These are phyloP conservation scores for Mortierella sp. DNA, from an alignment of 371 early-diverging fungal species.

Conservation along the genomic window DNA sequence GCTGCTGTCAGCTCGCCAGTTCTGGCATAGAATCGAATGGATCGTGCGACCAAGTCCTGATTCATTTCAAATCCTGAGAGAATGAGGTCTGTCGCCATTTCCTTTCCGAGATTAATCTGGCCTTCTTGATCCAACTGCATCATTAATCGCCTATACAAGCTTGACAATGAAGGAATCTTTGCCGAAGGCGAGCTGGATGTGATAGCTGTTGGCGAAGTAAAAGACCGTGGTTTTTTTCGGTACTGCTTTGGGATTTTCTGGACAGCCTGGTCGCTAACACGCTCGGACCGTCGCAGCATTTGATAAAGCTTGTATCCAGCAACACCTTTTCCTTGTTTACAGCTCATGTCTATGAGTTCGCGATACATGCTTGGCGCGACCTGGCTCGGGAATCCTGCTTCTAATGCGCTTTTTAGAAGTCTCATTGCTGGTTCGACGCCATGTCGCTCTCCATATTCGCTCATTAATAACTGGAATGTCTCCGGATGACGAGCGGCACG, in stretches of 20 bases:
- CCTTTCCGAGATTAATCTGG: slow-evolving; percentile 14
- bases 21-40: slow-evolving; percentile 22
- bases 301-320: slow-evolving; percentile 26
- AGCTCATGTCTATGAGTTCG: slow-evolving; percentile 24
- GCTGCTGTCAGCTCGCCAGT: slow-evolving; percentile 37
- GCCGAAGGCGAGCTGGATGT: slow-evolving; percentile 19
- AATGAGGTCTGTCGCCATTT: slow-evolving; percentile 37
- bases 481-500: slow-evolving; percentile 42
- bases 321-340: slow-evolving; percentile 19
- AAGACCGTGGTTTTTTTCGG: not conserved
- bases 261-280: not conserved
- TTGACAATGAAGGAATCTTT: slow-evolving; percentile 2
- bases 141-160: slow-evolving; percentile 14
- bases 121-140: slow-evolving; percentile 18
- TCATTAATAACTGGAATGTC: slow-evolving; percentile 38
- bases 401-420: slow-evolving; percentile 22
- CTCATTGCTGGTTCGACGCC: slow-evolving; percentile 22
- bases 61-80: slow-evolving; percentile 29
- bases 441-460: slow-evolving; percentile 33
- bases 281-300: slow-evolving; percentile 16
- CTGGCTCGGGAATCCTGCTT: slow-evolving; percentile 28
- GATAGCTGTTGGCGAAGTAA: slow-evolving; percentile 10
- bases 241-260: not conserved
- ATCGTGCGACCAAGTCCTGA: slow-evolving; percentile 15
- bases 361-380: slow-evolving; percentile 26